These are phyloP conservation scores for Phytophthora fragariaefolia DNA, from an alignment of 352 stramenopile genomes.

Conservation along the genomic window DNA sequence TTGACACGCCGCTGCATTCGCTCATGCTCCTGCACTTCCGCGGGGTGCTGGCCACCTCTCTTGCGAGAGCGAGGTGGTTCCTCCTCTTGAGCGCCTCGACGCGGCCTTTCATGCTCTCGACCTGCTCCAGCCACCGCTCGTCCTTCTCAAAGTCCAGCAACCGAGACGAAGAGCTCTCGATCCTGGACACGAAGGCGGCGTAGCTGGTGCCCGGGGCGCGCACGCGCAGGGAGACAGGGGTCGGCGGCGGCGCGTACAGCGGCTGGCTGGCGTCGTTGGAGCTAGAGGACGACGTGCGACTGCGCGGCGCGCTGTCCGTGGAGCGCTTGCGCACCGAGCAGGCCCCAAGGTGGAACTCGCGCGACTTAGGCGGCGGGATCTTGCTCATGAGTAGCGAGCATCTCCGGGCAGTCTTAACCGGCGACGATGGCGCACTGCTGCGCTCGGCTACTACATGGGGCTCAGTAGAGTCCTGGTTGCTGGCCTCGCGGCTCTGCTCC, in stretches of 20 bases:
- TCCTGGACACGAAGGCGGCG: constrained; percentile 37
- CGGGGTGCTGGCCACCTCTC: constrained; percentile 24
- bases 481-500: constrained; percentile 5
- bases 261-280: constrained; percentile 12
- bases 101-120: constrained; percentile 39
- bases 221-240: constrained; percentile 27
- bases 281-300: constrained; percentile 8
- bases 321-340: constrained; percentile 24
- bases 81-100: constrained; percentile 42
- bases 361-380: constrained; percentile 41
- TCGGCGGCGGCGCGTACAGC: constrained; percentile 26
- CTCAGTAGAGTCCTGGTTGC: constrained; percentile 34
- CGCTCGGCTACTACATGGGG: neutral
- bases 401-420: constrained; percentile 4
- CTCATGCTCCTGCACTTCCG: constrained; percentile 43
- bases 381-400: constrained; percentile 24
- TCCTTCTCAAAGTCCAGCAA: constrained; percentile 45
- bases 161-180: constrained; percentile 40
- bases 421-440: constrained; percentile 1
- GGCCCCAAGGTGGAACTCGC: constrained; percentile 28
- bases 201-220: constrained; percentile 35
- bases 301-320: neutral
- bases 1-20: constrained; percentile 44
- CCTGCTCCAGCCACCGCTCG: constrained; percentile 40
- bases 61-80: constrained; percentile 28